phyloP scores from a whole-genome alignment of 768 basidiomycete species.

The Baorangia bicolor region DNA sequence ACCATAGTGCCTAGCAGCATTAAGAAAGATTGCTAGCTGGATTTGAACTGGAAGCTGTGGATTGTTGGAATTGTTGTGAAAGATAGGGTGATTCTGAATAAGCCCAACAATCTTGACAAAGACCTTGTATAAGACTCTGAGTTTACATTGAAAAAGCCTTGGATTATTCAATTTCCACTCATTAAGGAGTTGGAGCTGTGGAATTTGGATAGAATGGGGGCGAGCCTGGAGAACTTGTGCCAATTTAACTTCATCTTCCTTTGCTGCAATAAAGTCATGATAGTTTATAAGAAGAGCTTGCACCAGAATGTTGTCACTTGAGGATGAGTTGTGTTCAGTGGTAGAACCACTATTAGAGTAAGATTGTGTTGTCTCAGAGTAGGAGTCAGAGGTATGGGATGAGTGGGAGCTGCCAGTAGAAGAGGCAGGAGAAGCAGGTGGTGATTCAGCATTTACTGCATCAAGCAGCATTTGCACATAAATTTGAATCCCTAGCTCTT shows the following conservation, averaged over 20 bases:
- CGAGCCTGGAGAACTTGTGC: neutral
- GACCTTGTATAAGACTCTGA: neutral
- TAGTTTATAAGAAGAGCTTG: neutral
- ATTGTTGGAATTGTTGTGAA: constrained; percentile 8
- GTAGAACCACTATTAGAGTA: too few species aligned
- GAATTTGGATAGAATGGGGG: neutral
- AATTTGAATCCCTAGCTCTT: neutral
- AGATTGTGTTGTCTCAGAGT: neutral
- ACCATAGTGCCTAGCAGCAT: constrained; percentile 12
- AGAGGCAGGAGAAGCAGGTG: neutral
- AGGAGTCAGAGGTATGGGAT: neutral
- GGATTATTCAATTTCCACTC: neutral
- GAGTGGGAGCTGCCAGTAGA: neutral
- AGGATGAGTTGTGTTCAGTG: neutral
- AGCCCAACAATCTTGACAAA: neutral
- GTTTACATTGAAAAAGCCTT: neutral
- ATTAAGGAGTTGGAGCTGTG: neutral
- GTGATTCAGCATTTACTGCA: neutral
- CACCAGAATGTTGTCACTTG: neutral
- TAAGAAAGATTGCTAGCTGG: constrained; percentile 31
- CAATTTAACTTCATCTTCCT: neutral
- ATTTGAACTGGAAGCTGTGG: constrained; percentile 26
- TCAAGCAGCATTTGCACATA: neutral
- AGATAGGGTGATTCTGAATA: neutral
- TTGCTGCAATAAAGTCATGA: neutral